phyloP scores from a whole-genome alignment of 1,284 basidiomycete species.

The Fomitopsis schrenkii region DNA sequence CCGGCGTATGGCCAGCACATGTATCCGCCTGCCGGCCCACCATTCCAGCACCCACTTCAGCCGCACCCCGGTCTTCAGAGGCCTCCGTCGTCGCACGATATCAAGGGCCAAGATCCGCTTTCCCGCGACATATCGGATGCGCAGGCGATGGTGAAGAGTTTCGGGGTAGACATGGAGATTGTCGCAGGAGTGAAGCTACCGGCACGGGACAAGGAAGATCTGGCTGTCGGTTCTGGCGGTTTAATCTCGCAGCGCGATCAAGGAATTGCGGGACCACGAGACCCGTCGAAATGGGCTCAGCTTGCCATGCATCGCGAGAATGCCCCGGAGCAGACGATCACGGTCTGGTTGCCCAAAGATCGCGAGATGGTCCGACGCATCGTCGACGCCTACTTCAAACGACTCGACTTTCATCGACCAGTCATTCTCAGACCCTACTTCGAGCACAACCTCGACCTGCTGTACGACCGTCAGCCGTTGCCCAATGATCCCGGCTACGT shows the following conservation, averaged over 20 bases:
- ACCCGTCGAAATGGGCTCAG: conserved; percentile 55
- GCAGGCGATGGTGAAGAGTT: conserved; percentile 68
- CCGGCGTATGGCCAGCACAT: conserved; percentile 47
- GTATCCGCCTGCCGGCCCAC: conserved; percentile 30
- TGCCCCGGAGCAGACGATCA: conserved; percentile 14
- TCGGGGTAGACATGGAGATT: conserved; percentile 70
- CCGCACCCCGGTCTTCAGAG: conserved; percentile 29
- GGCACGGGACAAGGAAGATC: conserved; percentile 61
- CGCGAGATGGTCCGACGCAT: conserved; percentile 57
- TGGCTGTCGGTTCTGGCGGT: conserved; percentile 68
- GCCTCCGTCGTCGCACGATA: conserved; percentile 34
- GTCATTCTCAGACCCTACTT: conserved; percentile 67
- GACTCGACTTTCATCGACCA: conserved; percentile 74
- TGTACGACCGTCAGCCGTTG: conserved; percentile 54
- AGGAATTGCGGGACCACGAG: conserved; percentile 51
- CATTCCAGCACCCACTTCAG: conserved; percentile 45
- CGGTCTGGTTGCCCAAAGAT: conserved; percentile 71
- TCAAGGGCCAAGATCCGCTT: conserved; percentile 72
- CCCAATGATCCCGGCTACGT: conserved; percentile 71
- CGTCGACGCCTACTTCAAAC: conserved; percentile 65
- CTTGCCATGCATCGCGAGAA: conserved; percentile 45
- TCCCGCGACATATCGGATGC: conserved; percentile 72
- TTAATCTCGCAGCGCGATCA: conserved; percentile 67
- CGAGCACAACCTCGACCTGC: conserved; percentile 51
- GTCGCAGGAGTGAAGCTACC: conserved; percentile 57